Conservation (phyloP, 2,329 filamentous ascomycete species). For the Furcasterigmium furcatum region DNA sequence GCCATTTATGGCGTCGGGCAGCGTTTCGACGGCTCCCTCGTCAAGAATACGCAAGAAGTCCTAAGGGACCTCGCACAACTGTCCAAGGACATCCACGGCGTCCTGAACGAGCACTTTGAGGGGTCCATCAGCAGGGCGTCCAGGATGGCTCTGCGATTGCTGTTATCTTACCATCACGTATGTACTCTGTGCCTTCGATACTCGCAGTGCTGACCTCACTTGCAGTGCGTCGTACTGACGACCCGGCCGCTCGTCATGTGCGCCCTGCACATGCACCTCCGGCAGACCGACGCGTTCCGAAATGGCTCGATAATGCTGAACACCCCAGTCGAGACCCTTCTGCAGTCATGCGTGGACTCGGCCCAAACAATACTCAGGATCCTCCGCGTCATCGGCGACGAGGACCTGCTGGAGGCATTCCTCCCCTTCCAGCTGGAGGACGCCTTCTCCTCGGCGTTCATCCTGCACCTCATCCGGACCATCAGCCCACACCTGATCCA, state of each 20-base stretch:
- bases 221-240: slow-evolving; percentile 10
- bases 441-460: slow-evolving; percentile 35
- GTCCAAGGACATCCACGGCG: slow-evolving; percentile 8
- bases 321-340: slow-evolving; percentile 7
- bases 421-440: slow-evolving; percentile 37
- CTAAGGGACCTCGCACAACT: slow-evolving; percentile 9
- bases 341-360: slow-evolving; percentile 13
- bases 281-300: slow-evolving; percentile 8
- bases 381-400: slow-evolving; percentile 12
- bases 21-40: slow-evolving; percentile 11
- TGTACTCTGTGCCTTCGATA: rapidly evolving
- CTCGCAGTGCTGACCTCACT: background rate
- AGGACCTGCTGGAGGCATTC: slow-evolving; percentile 30
- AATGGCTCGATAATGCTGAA: slow-evolving; percentile 6
- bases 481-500: slow-evolving; percentile 28
- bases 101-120: slow-evolving; percentile 11
- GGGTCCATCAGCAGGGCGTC: slow-evolving; percentile 11
- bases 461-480: slow-evolving; percentile 28
- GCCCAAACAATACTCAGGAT: slow-evolving; percentile 11
- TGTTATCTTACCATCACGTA: slow-evolving; percentile 19
- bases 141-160: slow-evolving; percentile 11
- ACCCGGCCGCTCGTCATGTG: slow-evolving; percentile 11
- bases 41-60: slow-evolving; percentile 10
- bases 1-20: slow-evolving; percentile 12
- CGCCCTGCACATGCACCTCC: slow-evolving; percentile 21